These are phyloP conservation scores for Vanrija pseudolonga DNA, from an alignment of 1,284 basidiomycete genomes.

Conservation along the genomic window DNA sequence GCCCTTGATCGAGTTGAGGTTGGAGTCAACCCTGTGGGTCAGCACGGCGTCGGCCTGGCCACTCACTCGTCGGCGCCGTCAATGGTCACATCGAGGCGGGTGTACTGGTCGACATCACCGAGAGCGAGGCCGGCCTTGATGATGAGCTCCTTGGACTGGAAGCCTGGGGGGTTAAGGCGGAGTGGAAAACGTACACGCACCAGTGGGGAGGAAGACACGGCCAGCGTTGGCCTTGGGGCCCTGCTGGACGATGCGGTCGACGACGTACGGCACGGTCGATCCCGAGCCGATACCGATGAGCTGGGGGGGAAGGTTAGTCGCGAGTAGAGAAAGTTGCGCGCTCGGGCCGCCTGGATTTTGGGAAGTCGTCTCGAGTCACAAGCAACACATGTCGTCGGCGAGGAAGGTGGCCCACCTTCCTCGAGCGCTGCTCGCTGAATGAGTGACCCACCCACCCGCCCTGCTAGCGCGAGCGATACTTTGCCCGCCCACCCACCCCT, in stretches of 20 bases:
- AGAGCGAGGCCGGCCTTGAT: slow-evolving; percentile 72
- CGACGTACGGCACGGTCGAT: slow-evolving; percentile 96
- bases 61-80: slow-evolving; percentile 95
- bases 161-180: slow-evolving; percentile 58
- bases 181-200: slow-evolving; percentile 46
- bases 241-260: slow-evolving; percentile 88
- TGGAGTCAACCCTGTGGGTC: slow-evolving; percentile 67
- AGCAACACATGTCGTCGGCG: no score
- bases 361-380: no score
- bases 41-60: not conserved
- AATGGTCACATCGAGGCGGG: slow-evolving; percentile 87
- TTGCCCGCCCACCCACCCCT: no score
- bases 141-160: slow-evolving; percentile 95
- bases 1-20: slow-evolving; percentile 94
- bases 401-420: no score
- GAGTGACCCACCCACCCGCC: no score
- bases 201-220: slow-evolving; percentile 86
- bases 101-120: slow-evolving; percentile 90
- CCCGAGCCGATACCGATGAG: slow-evolving; percentile 89
- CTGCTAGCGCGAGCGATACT: no score
- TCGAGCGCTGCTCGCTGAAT: no score
- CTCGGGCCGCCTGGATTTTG: no score
- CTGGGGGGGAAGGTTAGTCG: slow-evolving; percentile 51
- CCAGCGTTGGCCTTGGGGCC: slow-evolving; percentile 70
- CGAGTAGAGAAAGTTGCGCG: not conserved